Conservation (phyloP, 495 filamentous ascomycete species). For the Aspergillus baeticus region DNA sequence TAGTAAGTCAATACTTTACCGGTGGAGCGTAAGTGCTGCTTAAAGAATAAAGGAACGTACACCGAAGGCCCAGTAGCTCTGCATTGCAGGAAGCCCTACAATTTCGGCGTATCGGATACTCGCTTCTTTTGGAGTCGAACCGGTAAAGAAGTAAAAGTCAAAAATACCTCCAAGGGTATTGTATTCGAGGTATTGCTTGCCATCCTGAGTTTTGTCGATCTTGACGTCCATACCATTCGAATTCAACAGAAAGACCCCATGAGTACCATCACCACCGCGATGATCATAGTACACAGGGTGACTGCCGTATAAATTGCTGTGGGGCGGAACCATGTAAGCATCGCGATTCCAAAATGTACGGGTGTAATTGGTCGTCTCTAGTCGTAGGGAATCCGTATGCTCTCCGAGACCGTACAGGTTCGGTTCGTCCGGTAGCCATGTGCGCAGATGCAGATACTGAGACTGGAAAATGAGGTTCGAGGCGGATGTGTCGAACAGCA, state of each 20-base stretch:
- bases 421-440: constrained; percentile 62
- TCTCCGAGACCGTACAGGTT: constrained; percentile 82
- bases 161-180: constrained; percentile 78
- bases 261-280: constrained; percentile 61
- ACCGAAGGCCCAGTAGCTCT: constrained; percentile 83
- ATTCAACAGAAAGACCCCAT: constrained; percentile 82
- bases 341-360: constrained; percentile 82
- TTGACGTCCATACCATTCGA: constrained; percentile 88
- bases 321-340: constrained; percentile 60
- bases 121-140: constrained; percentile 69
- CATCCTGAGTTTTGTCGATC: constrained; percentile 61
- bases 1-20: background rate
- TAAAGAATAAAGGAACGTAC: constrained; percentile 22
- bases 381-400: constrained; percentile 69
- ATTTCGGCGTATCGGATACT: constrained; percentile 72
- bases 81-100: constrained; percentile 69
- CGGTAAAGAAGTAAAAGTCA: constrained; percentile 82
- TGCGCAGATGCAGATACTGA: constrained; percentile 73
- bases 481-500: constrained; percentile 76
- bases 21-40: too few relatives aligned
- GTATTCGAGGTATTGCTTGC: constrained; percentile 78
- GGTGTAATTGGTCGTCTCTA: constrained; percentile 72
- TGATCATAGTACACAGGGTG: constrained; percentile 88
- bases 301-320: constrained; percentile 78
- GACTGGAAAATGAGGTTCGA: constrained; percentile 72